phyloP scores from a whole-genome alignment of 2,329 filamentous ascomycete genomes.

The Fusarium sp. region DNA sequence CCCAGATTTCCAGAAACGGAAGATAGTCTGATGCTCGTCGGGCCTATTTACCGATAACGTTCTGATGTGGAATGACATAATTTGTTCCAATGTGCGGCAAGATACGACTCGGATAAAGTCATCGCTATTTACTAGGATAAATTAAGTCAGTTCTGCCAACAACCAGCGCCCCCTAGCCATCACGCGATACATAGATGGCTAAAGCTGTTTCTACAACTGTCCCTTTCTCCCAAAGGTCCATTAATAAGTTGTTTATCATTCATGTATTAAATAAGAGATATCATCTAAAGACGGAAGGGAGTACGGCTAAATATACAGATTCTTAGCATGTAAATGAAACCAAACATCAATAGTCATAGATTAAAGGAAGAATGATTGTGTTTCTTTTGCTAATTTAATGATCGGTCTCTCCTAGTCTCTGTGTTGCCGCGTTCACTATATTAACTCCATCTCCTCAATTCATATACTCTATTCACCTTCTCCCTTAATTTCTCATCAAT shows the following conservation, averaged over 20 bases:
- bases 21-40: neutral
- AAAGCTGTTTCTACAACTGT: neutral
- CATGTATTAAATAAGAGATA: fast-evolving
- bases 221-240: neutral
- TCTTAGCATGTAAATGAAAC: no score
- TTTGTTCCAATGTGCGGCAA: neutral
- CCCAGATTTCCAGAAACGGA: slow-evolving; percentile 2
- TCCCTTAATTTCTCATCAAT: neutral
- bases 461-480: neutral
- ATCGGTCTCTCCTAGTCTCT: no score
- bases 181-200: neutral
- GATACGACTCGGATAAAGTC: no score
- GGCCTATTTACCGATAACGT: neutral
- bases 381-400: neutral
- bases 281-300: fast-evolving
- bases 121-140: neutral
- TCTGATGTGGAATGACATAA: neutral
- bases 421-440: fast-evolving
- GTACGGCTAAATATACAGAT: neutral
- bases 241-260: neutral
- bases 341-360: neutral
- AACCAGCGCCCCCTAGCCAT: no score
- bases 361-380: neutral
- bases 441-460: neutral
- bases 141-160: neutral